Conservation (phyloP, 805 yeast species). For the Metahyphopichia silvanorum region DNA sequence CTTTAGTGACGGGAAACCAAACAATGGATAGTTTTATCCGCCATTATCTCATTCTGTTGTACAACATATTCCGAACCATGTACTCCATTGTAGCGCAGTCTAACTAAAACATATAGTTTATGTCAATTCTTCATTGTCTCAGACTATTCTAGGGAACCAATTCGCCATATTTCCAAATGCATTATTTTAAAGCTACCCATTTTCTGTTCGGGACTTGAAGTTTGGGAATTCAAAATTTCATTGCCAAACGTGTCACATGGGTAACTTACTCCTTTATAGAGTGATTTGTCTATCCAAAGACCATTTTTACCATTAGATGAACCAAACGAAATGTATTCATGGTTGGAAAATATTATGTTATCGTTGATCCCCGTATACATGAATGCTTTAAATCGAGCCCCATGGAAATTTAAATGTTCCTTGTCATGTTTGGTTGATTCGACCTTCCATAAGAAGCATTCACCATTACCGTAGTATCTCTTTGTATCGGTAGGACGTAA, state of each 20-base stretch:
- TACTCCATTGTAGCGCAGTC: too few relatives aligned
- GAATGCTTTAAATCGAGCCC: constrained; percentile 63
- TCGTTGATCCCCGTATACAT: constrained; percentile 88
- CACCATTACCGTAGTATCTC: constrained; percentile 89
- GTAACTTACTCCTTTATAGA: constrained; percentile 74
- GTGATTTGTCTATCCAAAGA: constrained; percentile 75
- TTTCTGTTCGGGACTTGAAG: constrained; percentile 20
- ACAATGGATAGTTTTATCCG: too few relatives aligned
- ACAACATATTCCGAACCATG: too few relatives aligned
- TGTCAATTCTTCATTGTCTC: too few relatives aligned
- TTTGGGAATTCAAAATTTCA: constrained; percentile 51
- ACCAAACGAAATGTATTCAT: constrained; percentile 76
- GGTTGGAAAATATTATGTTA: constrained; percentile 78
- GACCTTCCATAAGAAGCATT: constrained; percentile 88
- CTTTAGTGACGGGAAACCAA: too few relatives aligned
- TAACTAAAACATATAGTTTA: too few relatives aligned
- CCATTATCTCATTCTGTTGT: too few relatives aligned
- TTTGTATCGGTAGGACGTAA: constrained; percentile 68
- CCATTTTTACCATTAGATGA: constrained; percentile 94
- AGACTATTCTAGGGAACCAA: constrained; percentile 40
- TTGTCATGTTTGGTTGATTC: constrained; percentile 41
- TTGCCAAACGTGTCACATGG: constrained; percentile 86
- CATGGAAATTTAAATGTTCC: constrained; percentile 7
- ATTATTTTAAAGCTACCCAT: constrained; percentile 65
- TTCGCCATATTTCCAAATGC: constrained; percentile 84